Percentiles rank a stretch among this genome's conserved stretches.
phyloP scores from a whole-genome alignment of 176 grass and related monocot species.

The Eragrostis curvula region DNA sequence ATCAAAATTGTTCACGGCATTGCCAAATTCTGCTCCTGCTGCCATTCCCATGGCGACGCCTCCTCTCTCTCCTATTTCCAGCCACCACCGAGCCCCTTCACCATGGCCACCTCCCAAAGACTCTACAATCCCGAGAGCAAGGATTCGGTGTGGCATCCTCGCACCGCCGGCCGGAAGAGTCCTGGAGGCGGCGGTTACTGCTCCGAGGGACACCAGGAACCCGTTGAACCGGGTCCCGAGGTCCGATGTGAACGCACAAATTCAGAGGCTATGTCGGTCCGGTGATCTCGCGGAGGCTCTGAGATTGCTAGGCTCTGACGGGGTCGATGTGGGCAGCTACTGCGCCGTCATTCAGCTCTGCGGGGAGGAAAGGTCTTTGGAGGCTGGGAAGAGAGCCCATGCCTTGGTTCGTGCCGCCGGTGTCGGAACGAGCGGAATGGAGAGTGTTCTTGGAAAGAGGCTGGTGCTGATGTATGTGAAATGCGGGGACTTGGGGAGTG shows the following conservation, averaged over 20 bases:
- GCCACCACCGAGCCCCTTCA: slow-evolving; percentile 40
- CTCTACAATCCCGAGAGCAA: neutral
- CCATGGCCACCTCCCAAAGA: slow-evolving; percentile 52
- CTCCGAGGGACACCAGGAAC: neutral
- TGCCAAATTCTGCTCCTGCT: no score
- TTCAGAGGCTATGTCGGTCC: slow-evolving; percentile 50
- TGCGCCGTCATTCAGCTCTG: slow-evolving; percentile 75
- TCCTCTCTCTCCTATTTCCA: neutral
- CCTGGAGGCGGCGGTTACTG: neutral
- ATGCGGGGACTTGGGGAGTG: slow-evolving; percentile 59
- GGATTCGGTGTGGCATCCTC: slow-evolving; percentile 30
- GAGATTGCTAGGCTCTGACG: slow-evolving; percentile 45
- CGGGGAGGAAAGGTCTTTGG: slow-evolving; percentile 57
- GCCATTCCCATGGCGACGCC: neutral
- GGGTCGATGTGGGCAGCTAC: slow-evolving; percentile 46
- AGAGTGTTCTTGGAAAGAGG: slow-evolving; percentile 57
- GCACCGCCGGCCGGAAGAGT: slow-evolving; percentile 10
- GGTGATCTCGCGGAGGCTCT: slow-evolving; percentile 52
- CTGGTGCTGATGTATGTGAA: slow-evolving; percentile 75
- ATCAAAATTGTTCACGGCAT: neutral
- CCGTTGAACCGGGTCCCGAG: neutral
- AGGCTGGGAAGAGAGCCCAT: slow-evolving; percentile 63
- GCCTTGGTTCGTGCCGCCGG: slow-evolving; percentile 48
- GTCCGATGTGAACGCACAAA: slow-evolving; percentile 43
- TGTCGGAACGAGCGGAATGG: slow-evolving; percentile 6